phyloP scores from a whole-genome alignment of 192 early-diverging fungal species.

The Rhizophagus sp. region DNA sequence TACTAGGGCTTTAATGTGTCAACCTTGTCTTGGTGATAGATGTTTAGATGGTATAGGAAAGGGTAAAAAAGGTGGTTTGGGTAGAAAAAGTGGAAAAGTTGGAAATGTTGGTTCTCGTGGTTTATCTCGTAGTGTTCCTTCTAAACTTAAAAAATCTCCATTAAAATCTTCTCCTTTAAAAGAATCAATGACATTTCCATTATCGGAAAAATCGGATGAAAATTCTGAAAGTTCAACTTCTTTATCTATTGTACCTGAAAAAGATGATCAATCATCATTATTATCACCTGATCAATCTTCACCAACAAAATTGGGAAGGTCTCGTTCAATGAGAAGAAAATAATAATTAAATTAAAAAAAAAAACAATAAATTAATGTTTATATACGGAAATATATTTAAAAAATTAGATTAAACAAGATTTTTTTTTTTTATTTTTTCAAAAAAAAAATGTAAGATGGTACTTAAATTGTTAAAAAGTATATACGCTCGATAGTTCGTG shows the following conservation, averaged over 20 bases:
- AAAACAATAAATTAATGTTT: no score
- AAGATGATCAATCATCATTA: not conserved
- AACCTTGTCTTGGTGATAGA: slow-evolving; percentile 12
- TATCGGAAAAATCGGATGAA: not conserved
- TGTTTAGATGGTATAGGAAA: not conserved
- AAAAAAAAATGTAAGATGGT: no score
- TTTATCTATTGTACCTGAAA: not conserved
- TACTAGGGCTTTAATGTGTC: not conserved
- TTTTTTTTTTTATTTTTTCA: no score
- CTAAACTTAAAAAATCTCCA: not conserved
- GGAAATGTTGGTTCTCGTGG: not conserved
- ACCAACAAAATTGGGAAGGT: not conserved
- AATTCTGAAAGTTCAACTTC: not conserved
- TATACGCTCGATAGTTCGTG: no score
- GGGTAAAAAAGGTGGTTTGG: not conserved
- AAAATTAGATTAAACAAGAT: no score
- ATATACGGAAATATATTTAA: no score
- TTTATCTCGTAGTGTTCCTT: not conserved
- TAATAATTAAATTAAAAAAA: no score
- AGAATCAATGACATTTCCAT: not conserved
- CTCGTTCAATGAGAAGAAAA: not conserved
- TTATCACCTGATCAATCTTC: not conserved
- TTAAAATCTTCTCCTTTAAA: not conserved
- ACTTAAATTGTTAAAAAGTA: no score
- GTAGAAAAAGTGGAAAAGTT: not conserved